Conservation (phyloP, 352 stramenopile genomes). For the Pythium sukuiense region DNA sequence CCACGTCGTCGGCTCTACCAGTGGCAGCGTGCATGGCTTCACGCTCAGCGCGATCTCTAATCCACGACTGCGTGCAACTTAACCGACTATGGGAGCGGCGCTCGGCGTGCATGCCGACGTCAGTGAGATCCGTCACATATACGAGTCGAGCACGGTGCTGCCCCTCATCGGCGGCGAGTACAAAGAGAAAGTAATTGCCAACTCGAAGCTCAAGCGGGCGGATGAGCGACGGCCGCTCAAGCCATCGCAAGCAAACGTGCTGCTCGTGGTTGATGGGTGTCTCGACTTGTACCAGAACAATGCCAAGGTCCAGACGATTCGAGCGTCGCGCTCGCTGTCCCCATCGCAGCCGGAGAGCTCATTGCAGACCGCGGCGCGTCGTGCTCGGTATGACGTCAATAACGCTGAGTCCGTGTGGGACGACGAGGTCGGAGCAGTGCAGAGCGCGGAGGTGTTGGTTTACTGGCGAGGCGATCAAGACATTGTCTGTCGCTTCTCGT, state of each 20-base stretch:
- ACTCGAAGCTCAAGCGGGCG: slow-evolving; percentile 47
- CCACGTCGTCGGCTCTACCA: not conserved
- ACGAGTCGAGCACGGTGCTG: slow-evolving; percentile 60
- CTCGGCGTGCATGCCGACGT: slow-evolving; percentile 41
- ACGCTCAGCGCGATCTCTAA: not conserved
- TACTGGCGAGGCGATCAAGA: slow-evolving; percentile 64
- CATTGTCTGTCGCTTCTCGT: slow-evolving; percentile 66
- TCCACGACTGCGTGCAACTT: slow-evolving; percentile 4
- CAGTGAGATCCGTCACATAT: slow-evolving; percentile 46
- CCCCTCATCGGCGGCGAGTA: slow-evolving; percentile 58
- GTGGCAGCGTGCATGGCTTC: slow-evolving; percentile 14
- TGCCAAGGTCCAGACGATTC: slow-evolving; percentile 41
- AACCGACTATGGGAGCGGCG: slow-evolving; percentile 48
- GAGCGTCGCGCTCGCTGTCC: slow-evolving; percentile 28
- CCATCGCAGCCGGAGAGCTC: slow-evolving; percentile 14
- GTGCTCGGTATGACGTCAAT: slow-evolving; percentile 18
- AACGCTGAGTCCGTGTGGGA: slow-evolving; percentile 24
- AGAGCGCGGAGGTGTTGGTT: slow-evolving; percentile 38
- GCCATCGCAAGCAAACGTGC: slow-evolving; percentile 34
- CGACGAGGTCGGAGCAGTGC: slow-evolving; percentile 13
- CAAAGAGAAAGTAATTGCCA: slow-evolving; percentile 44
- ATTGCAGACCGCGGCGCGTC: slow-evolving; percentile 19
- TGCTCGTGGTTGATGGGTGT: slow-evolving; percentile 56
- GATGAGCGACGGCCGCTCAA: slow-evolving; percentile 38
- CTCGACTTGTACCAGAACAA: slow-evolving; percentile 51